Conservation (phyloP, 352 stramenopile species). For the Pythium vanterpoolii region DNA sequence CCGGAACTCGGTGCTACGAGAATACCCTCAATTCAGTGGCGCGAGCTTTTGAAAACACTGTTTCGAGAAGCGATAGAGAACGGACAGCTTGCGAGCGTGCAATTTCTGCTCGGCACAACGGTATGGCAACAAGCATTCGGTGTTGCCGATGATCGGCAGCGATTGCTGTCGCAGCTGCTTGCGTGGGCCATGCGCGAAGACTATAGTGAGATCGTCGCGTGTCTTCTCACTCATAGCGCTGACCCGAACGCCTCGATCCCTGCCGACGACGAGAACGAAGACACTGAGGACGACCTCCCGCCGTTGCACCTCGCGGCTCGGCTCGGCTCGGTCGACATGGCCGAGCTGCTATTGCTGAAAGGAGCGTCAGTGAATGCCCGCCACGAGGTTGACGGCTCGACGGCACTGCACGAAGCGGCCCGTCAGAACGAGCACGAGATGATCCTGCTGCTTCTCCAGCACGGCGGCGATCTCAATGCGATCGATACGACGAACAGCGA, state of each 20-base stretch:
- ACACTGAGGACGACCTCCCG: neutral
- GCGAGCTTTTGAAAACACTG: slow-evolving; percentile 6
- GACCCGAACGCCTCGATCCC: slow-evolving; percentile 11
- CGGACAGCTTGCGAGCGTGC: slow-evolving; percentile 2
- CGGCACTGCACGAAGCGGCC: slow-evolving; percentile 22
- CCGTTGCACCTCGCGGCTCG: slow-evolving; percentile 14
- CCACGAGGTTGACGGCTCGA: neutral
- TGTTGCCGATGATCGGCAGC: too few species aligned
- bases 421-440: slow-evolving; percentile 20
- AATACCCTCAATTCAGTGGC: neutral
- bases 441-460: slow-evolving; percentile 13
- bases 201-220: slow-evolving; percentile 18
- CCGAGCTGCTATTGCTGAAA: slow-evolving; percentile 10
- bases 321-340: slow-evolving; percentile 22
- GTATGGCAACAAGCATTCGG: too few species aligned
- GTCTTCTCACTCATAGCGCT: slow-evolving; percentile 13
- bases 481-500: slow-evolving; percentile 5
- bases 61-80: slow-evolving; percentile 22
- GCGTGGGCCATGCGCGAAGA: slow-evolving; percentile 16
- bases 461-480: slow-evolving; percentile 14
- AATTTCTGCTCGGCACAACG: neutral
- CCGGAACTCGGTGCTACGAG: neutral
- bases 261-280: neutral
- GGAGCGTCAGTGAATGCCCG: slow-evolving; percentile 20
- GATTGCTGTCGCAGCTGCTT: neutral